Evolutionary conservation across 352 stramenopile species (phyloP).

Genomic region (Globisporangium camurandrum): DNA sequence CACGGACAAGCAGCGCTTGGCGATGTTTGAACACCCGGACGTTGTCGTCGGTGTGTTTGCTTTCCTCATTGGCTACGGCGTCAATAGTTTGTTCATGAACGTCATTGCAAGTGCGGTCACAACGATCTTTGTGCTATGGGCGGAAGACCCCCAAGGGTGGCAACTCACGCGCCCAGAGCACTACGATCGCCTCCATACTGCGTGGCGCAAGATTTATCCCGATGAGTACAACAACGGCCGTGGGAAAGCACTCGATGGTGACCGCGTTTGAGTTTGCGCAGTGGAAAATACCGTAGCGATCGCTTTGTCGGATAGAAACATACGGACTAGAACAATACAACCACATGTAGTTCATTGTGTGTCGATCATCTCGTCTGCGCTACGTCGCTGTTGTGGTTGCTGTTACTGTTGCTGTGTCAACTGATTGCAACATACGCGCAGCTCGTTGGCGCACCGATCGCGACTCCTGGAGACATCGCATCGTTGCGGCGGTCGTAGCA

Average conservation of each 20-base stretch:
- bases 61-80: conserved; percentile 65
- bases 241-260: conserved; percentile 48
- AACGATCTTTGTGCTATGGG: conserved; percentile 81
- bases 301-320: too few species aligned
- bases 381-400: too few species aligned
- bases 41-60: conserved; percentile 60
- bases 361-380: too few species aligned
- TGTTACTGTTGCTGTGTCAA: too few species aligned
- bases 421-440: background rate
- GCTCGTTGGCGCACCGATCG: conserved; percentile 1
- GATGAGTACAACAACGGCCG: conserved; percentile 81
- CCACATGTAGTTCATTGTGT: too few species aligned
- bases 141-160: conserved; percentile 71
- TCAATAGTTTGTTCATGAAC: conserved; percentile 72
- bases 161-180: conserved; percentile 62
- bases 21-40: conserved; percentile 61
- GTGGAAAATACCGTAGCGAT: conserved; percentile 8
- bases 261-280: too few species aligned
- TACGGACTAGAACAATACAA: too few species aligned
- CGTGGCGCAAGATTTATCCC: conserved; percentile 77
- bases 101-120: conserved; percentile 70
- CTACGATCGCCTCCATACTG: conserved; percentile 62
- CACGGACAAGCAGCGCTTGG: conserved; percentile 36
- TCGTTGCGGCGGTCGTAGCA: background rate
- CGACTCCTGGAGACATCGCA: conserved; percentile 3